phyloP scores from a whole-genome alignment of 805 yeast species.

The Candida multigemmis region DNA sequence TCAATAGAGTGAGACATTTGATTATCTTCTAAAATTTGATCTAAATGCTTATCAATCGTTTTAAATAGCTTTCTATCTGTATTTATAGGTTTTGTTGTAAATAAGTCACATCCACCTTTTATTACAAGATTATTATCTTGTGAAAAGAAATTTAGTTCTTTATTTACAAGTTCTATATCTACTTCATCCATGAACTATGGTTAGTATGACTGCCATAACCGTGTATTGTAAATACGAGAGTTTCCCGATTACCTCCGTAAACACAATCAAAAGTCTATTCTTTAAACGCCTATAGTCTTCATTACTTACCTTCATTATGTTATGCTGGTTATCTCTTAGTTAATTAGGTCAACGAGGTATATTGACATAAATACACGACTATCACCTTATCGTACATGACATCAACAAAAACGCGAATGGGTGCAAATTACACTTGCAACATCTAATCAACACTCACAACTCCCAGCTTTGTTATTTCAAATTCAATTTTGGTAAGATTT shows the following conservation, averaged over 20 bases:
- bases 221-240: not conserved
- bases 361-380: no score
- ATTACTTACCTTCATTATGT: no score
- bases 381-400: no score
- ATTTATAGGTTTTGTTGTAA: constrained; percentile 89
- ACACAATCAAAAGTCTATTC: no score
- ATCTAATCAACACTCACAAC: no score
- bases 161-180: constrained; percentile 86
- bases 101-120: constrained; percentile 85
- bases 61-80: constrained; percentile 84
- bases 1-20: constrained; percentile 30
- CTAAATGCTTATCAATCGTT: constrained; percentile 75
- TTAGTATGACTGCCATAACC: not conserved
- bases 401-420: no score
- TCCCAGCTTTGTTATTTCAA: constrained; percentile 8
- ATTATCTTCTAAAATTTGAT: constrained; percentile 38
- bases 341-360: no score
- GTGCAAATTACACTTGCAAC: no score
- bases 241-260: no score
- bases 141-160: constrained; percentile 61
- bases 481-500: constrained; percentile 6
- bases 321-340: no score
- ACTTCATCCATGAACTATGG: constrained; percentile 81
- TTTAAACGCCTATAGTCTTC: no score
- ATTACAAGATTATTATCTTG: constrained; percentile 40